Percentiles rank a stretch among this genome's conserved stretches.
These are phyloP conservation scores for Chytriomyces confervae DNA, from an alignment of 192 early-diverging fungal species.

Conservation along the genomic window DNA sequence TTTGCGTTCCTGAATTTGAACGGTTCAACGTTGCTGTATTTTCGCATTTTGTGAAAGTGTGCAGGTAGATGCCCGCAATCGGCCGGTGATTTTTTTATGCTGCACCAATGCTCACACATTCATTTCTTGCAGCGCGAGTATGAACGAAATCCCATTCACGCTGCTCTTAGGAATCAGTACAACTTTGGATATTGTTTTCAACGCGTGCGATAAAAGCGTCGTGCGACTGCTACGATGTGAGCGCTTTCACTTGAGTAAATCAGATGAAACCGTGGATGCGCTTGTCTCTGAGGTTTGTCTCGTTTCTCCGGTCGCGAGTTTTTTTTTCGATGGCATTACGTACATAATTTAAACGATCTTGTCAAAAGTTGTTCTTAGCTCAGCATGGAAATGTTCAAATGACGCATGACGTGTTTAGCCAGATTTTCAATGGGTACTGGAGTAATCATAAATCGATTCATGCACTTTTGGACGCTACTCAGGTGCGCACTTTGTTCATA, in stretches of 20 bases:
- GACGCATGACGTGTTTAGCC: constrained; percentile 10
- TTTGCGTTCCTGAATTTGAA: constrained; percentile 89
- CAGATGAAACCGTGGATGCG: constrained; percentile 71
- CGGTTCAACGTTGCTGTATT: constrained; percentile 74
- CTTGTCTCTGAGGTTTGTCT: constrained; percentile 63
- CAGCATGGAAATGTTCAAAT: constrained; percentile 6
- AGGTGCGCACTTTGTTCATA: neutral
- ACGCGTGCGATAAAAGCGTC: constrained; percentile 76
- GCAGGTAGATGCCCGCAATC: constrained; percentile 50
- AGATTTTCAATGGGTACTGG: constrained; percentile 13
- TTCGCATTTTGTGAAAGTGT: constrained; percentile 76
- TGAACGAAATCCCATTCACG: constrained; percentile 73
- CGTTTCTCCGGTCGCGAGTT: neutral
- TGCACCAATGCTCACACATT: neutral
- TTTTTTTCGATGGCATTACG: neutral
- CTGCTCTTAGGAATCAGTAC: constrained; percentile 88
- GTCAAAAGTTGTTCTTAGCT: neutral
- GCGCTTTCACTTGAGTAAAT: constrained; percentile 80
- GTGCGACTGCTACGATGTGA: constrained; percentile 76
- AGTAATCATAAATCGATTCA: constrained; percentile 33
- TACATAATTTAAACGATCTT: neutral
- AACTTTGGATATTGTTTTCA: constrained; percentile 79
- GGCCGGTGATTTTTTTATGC: neutral
- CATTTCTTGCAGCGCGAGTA: constrained; percentile 66
- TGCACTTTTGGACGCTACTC: constrained; percentile 17